These are phyloP conservation scores for Daldinia sp. DNA, from an alignment of 2,329 filamentous ascomycete species.

Conservation along the genomic window DNA sequence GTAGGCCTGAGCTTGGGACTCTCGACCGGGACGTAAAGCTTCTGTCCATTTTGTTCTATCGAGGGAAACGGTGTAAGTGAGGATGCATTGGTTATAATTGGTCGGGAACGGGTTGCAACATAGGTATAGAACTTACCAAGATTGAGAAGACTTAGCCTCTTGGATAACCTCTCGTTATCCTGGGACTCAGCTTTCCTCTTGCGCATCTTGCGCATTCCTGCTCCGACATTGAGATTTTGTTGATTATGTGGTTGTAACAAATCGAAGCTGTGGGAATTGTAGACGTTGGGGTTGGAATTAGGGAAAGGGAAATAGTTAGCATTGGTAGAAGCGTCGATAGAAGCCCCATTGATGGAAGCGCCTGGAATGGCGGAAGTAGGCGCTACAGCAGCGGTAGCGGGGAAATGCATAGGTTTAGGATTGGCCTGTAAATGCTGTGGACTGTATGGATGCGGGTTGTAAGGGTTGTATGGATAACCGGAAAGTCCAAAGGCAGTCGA, in stretches of 20 bases:
- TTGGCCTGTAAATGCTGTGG: constrained; percentile 15
- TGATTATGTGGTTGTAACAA: constrained; percentile 19
- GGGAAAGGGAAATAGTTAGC: constrained; percentile 24
- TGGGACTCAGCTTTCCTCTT: constrained; percentile 70
- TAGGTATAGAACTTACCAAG: constrained; percentile 66
- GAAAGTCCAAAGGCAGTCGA: constrained; percentile 23
- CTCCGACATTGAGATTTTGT: constrained; percentile 22
- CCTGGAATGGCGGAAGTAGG: constrained; percentile 10
- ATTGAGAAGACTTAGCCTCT: constrained; percentile 83
- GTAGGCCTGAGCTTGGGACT: constrained; percentile 48
- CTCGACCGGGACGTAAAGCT: constrained; percentile 72
- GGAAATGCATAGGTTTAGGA: constrained; percentile 23
- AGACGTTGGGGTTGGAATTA: constrained; percentile 26
- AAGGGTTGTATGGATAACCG: constrained; percentile 5
- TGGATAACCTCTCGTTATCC: constrained; percentile 78
- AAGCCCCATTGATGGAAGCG: constrained; percentile 26
- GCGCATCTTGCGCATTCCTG: constrained; percentile 47
- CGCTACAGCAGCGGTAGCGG: constrained; percentile 23
- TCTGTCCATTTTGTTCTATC: constrained; percentile 69
- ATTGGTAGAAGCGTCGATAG: constrained; percentile 13
- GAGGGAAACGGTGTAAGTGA: constrained; percentile 37
- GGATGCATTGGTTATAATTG: constrained; percentile 35
- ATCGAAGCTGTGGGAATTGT: constrained; percentile 15
- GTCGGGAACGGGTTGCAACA: too few relatives aligned
- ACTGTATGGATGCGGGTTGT: neutral